Conservation (phyloP, 1,284 basidiomycete genomes). For the Macrocybe sp. region DNA sequence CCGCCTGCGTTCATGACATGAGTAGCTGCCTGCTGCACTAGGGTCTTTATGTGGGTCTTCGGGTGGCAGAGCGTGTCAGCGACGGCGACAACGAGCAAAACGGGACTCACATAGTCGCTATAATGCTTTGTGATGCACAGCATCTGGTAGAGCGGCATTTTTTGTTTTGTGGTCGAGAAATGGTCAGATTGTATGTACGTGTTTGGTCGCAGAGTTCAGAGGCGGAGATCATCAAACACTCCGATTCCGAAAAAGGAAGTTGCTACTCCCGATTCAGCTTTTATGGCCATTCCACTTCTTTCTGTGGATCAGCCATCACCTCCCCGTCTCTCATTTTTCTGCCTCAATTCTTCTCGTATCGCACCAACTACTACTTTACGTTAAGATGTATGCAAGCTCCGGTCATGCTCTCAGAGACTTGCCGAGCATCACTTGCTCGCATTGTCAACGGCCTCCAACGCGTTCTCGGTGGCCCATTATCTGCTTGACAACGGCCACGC, state of each 20-base stretch:
- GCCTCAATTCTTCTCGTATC: no score
- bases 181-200: no score
- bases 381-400: no score
- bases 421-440: not conserved
- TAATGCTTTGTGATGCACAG: constrained; percentile 74
- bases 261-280: no score
- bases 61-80: constrained; percentile 2
- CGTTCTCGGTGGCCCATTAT: constrained; percentile 24
- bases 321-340: no score
- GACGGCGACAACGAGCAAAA: not conserved
- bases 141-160: constrained; percentile 81
- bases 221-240: no score
- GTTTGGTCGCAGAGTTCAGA: no score
- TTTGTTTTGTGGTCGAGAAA: not conserved
- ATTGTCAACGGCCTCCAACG: constrained; percentile 14
- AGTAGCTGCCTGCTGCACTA: constrained; percentile 69
- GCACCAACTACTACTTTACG: no score
- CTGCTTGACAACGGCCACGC: constrained; percentile 29
- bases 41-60: constrained; percentile 72
- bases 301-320: no score
- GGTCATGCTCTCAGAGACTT: not conserved
- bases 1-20: constrained; percentile 78
- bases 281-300: no score
- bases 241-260: no score
- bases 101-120: constrained; percentile 55